phyloP scores from a whole-genome alignment of 1,284 basidiomycete genomes.

The Singerocomus inundabilis region DNA sequence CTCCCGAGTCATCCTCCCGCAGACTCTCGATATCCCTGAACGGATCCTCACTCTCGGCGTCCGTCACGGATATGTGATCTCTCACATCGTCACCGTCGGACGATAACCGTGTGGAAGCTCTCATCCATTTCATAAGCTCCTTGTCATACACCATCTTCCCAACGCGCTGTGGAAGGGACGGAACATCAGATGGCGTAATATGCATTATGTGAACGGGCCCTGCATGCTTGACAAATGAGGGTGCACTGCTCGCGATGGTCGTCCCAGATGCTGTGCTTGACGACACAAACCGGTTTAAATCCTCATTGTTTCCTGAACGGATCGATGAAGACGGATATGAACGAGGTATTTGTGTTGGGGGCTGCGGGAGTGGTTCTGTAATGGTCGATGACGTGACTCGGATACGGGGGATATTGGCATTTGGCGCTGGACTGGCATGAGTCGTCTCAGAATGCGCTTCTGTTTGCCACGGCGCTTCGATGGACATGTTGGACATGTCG shows the following conservation, averaged over 20 bases:
- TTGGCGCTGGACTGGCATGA: conserved; percentile 25
- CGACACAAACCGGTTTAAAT: conserved; percentile 84
- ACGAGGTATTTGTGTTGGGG: conserved; percentile 27
- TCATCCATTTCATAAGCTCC: conserved; percentile 81
- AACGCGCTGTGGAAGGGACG: conserved; percentile 69
- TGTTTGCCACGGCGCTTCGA: conserved; percentile 33
- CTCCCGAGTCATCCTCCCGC: conserved; percentile 52
- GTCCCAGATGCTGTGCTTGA: conserved; percentile 78
- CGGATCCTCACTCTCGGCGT: conserved; percentile 74
- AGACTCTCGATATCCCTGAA: conserved; percentile 87
- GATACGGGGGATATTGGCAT: conserved; percentile 26
- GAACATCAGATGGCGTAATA: conserved; percentile 80
- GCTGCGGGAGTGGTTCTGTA: conserved; percentile 15
- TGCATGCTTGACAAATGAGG: conserved; percentile 80
- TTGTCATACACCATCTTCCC: conserved; percentile 88
- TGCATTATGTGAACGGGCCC: conserved; percentile 73
- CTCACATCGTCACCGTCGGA: conserved; percentile 40
- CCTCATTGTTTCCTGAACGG: conserved; percentile 56
- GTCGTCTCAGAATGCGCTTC: conserved; percentile 11
- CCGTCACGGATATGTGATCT: conserved; percentile 41
- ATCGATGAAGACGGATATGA: conserved; percentile 52
- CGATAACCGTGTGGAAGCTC: conserved; percentile 42
- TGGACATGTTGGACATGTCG: conserved; percentile 39
- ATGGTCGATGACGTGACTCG: conserved; percentile 28
- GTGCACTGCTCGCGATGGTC: conserved; percentile 64